Evolutionary conservation across 225 moss, liverwort and hornwort species (phyloP).

Genomic region (Pseudoscleropodium purum): DNA sequence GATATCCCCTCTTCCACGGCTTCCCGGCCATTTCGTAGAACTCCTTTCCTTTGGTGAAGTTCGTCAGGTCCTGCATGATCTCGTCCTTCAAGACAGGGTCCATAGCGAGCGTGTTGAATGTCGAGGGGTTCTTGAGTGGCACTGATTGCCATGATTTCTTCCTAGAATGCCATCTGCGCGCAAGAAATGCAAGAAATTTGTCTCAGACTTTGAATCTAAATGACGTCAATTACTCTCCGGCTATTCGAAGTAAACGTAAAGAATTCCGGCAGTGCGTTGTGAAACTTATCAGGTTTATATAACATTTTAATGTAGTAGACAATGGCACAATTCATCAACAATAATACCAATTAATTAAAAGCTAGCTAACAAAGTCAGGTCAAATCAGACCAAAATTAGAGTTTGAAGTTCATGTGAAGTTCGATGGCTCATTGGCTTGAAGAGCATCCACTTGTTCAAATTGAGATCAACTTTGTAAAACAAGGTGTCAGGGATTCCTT

Average conservation of each 20-base stretch:
- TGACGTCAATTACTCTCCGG: neutral
- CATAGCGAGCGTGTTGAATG: slow-evolving; percentile 55
- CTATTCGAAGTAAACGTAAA: neutral
- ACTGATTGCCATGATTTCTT: slow-evolving; percentile 40
- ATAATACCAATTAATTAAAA: neutral
- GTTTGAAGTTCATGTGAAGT: neutral
- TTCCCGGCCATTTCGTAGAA: slow-evolving; percentile 61
- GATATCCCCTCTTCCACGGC: slow-evolving; percentile 81
- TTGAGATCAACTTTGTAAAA: neutral
- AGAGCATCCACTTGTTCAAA: neutral
- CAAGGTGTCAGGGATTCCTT: neutral
- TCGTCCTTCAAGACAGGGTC: slow-evolving; percentile 40
- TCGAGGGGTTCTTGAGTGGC: slow-evolving; percentile 61
- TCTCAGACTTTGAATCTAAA: neutral
- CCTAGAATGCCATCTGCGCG: neutral
- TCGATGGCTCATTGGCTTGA: neutral
- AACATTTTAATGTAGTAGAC: neutral
- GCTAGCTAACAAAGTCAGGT: neutral
- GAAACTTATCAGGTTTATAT: neutral
- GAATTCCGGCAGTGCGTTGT: too few species aligned
- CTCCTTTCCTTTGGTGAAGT: slow-evolving; percentile 33
- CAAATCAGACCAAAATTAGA: neutral
- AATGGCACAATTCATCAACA: neutral
- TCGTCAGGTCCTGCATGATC: slow-evolving; percentile 34
- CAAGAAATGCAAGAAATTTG: neutral